Evolutionary conservation across 140 eudicot species (phyloP).

Genomic region (Cichorium intybus): DNA sequence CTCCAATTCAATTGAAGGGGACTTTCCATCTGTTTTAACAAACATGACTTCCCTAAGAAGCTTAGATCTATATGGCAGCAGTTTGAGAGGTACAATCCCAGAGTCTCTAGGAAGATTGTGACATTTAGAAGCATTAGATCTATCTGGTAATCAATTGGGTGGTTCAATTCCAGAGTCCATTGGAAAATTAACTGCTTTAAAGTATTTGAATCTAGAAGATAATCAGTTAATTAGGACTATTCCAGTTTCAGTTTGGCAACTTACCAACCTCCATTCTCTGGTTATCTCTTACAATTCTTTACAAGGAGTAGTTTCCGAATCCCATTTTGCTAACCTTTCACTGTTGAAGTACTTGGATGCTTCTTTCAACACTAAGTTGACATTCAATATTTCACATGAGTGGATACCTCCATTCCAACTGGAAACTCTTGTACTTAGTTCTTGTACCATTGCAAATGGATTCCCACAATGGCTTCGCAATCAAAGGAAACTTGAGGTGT

Average conservation of each 20-base stretch:
- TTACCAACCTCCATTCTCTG: slow-evolving; percentile 3
- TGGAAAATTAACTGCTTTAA: not conserved
- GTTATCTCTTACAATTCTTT: slow-evolving; percentile 13
- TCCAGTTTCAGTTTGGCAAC: slow-evolving; percentile 10
- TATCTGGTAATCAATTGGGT: not conserved
- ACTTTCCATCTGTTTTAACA: too few relatives aligned
- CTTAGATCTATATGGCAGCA: not conserved
- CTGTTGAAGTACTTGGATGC: too few relatives aligned
- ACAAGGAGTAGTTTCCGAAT: too few relatives aligned
- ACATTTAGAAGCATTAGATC: not conserved
- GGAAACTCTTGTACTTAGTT: not conserved
- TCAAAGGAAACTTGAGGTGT: not conserved
- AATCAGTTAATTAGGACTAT: slow-evolving; percentile 16
- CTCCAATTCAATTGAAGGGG: not conserved
- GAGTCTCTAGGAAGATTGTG: not conserved
- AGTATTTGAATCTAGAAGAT: not conserved
- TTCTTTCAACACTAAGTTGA: too few relatives aligned
- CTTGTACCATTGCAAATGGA: not conserved
- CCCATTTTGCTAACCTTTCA: too few relatives aligned
- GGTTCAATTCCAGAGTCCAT: not conserved
- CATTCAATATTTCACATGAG: too few relatives aligned
- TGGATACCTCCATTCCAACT: slow-evolving; percentile 31
- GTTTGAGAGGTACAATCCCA: not conserved
- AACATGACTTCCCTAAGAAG: too few relatives aligned
- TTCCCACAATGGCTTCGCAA: slow-evolving; percentile 24